Percentiles rank a stretch among this genome's conserved stretches.
Evolutionary conservation across 108 stramenopile species (phyloP).

Genomic region (Nitzschia sp.): DNA sequence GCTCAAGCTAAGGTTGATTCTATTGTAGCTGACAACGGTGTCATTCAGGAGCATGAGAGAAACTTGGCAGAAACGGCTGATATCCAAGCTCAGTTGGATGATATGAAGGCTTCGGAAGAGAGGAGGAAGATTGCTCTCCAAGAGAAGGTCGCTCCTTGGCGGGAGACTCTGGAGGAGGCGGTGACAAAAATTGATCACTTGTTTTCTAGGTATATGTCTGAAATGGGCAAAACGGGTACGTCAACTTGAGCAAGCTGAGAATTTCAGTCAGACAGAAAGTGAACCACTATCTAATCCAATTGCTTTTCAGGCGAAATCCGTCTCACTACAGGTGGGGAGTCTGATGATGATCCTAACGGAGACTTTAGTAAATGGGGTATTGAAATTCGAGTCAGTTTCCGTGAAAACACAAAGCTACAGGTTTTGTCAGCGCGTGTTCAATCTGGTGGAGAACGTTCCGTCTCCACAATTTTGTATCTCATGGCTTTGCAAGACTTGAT

Average conservation of each 20-base stretch:
- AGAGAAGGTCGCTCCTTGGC: slow-evolving; percentile 50
- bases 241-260: background rate
- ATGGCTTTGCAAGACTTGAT: slow-evolving; percentile 97
- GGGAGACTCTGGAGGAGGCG: slow-evolving; percentile 44
- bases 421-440: slow-evolving; percentile 84
- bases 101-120: slow-evolving; percentile 39
- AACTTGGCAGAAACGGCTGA: slow-evolving; percentile 58
- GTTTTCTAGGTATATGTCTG: slow-evolving; percentile 80
- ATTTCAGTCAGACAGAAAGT: background rate
- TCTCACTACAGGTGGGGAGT: slow-evolving; percentile 54
- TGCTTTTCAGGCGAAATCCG: slow-evolving; percentile 43
- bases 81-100: slow-evolving; percentile 51
- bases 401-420: slow-evolving; percentile 63
- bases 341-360: slow-evolving; percentile 28
- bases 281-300: background rate
- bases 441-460: slow-evolving; percentile 94
- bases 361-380: slow-evolving; percentile 83
- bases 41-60: slow-evolving; percentile 61
- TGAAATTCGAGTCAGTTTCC: slow-evolving; percentile 88
- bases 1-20: slow-evolving; percentile 49
- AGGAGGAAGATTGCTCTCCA: slow-evolving; percentile 50
- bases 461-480: slow-evolving; percentile 94
- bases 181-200: slow-evolving; percentile 49
- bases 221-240: slow-evolving; percentile 77
- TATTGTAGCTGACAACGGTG: slow-evolving; percentile 66